Evolutionary conservation across 2,329 filamentous ascomycete species (phyloP), one percentile per base, ranked within the genome.

Genomic region (Cytospora piceae): DNA sequence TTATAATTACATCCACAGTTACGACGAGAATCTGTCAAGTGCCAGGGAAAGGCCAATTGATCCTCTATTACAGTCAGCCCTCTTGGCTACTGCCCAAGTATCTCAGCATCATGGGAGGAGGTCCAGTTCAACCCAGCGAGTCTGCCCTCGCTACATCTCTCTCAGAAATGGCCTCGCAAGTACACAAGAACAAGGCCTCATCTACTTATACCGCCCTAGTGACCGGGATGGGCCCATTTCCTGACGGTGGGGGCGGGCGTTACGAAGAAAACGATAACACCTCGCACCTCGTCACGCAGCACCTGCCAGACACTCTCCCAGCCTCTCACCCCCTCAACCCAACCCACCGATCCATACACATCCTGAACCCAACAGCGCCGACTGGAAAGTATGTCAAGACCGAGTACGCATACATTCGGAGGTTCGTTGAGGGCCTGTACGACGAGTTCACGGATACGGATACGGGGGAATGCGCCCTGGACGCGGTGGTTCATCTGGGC

Each of bases 301-400:
- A 22, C n/a, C 42, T 49, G 5, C 42, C 42, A n/a, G 20, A 11
- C 42, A n/a, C 20, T 11, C 42, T 49, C 42, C 42, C 42, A 22
- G 42, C n/a, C 42, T 49, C 42, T 22, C 42, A 49, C 11, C 42
- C 42, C 42, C 42, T 49, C 42, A 49, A 49, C 42, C 42, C 42
- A 49, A 49, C 42, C 20, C 42, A 49, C 20, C 42, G 4, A 12
- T 22, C 42, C 7, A 49, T 49, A 5, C 20, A 8, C 9, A 49
- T 49, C 42, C 42, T 49, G 3, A 49, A 49, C n/a, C 42, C 42
- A 22, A 49, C 42, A 11, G 42, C 42, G 20, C 42, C 42, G 9
- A 1, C n/a, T 4, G 42, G 42, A 22, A 22, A 22, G 4, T 49
- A 49, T 17, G 42, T 49, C 42, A 49, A 49, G 42, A 49, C 42